Conservation (phyloP, 768 basidiomycete species). For the Auricularia sp. region DNA sequence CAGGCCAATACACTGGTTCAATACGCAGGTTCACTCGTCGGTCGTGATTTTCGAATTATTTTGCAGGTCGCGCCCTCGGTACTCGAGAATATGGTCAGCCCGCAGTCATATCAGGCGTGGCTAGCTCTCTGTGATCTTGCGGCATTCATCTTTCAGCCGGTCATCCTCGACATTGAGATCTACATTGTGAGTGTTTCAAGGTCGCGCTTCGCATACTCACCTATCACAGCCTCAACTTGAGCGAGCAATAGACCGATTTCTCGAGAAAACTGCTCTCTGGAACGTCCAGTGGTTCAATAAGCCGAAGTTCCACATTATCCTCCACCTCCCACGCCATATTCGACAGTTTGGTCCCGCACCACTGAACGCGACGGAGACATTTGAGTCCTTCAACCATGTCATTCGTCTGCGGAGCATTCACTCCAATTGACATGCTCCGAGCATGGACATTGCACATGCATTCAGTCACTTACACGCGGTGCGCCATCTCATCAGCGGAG, state of each 20-base stretch:
- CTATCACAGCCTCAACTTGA: conserved; percentile 21
- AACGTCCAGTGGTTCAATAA: conserved; percentile 12
- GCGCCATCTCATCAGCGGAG: conserved; percentile 24
- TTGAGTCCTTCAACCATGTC: conserved; percentile 4
- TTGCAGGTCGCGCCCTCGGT: not conserved
- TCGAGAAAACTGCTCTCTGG: not conserved
- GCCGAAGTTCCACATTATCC: conserved; percentile 26
- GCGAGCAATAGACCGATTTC: not conserved
- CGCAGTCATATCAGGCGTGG: conserved; percentile 18
- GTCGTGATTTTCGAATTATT: conserved; percentile 23
- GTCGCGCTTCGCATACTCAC: not conserved
- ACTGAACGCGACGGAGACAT: not conserved
- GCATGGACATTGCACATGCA: conserved; percentile 9
- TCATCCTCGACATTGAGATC: not conserved
- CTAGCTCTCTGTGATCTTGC: not conserved
- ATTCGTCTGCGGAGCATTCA: conserved; percentile 6
- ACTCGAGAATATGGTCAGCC: not conserved
- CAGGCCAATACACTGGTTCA: conserved; percentile 34
- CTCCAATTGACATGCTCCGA: conserved; percentile 10
- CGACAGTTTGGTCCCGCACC: not conserved
- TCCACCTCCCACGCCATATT: conserved; percentile 21
- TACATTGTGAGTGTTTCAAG: not conserved
- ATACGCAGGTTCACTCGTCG: conserved; percentile 33
- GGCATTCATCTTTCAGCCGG: not conserved
- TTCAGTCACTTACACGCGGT: conserved; percentile 14